Base-by-base conservation (phyloP, 2,329 filamentous ascomycete species). In the Triangularia verruculosa region DNA sequence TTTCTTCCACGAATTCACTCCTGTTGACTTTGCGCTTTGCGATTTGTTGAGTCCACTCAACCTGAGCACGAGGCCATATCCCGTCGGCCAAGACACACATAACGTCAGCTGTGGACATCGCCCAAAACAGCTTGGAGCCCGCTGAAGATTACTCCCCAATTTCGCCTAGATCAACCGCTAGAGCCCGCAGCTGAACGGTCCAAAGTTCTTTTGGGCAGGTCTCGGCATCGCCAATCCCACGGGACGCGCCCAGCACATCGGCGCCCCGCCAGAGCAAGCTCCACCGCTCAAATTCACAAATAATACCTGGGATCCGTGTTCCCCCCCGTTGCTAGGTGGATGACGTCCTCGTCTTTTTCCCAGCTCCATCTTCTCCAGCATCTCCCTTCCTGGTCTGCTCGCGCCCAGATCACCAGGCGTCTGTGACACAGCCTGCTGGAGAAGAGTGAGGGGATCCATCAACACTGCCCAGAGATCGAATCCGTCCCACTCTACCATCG, bases 271-370 rank as follows among this genome's bases (percentile, higher is more conserved):
- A 47, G 7, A 4, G 11, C 39, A 47, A n/a, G 39, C 39, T 47
- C 39, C 61, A 59, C 61, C 24, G 12, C 43, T 22, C 25, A 43
- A 47, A 56, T 61, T 53, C 59, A 61, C 43, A 15, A 34, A 24
- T n/a, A n/a, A n/a, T 12, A 9, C 57, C 27, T 39, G 20, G 53
- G 51, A 32, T 51, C 56, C 39, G 15, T 32, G 60, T 53, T n/a
- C n/a, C 34, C 28, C 47, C 43, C 32, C n/a, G 39, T 53, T 54
- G 51, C 39, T 47, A 47, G 39, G 39, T 62, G 62, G 58, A 67
- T 67, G 66, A 67, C 66, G 66, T 67, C 62, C 66, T 66, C 53
- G 30, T 64, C 47, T 30, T 39, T 53, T 59, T 27, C 24, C 52
- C 43, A 55, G 47, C 43, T 51, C 20, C 54, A 27, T 58, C 60